Conservation (phyloP, 1,139 yeast genomes). For the Saccharomyces uvarum region DNA sequence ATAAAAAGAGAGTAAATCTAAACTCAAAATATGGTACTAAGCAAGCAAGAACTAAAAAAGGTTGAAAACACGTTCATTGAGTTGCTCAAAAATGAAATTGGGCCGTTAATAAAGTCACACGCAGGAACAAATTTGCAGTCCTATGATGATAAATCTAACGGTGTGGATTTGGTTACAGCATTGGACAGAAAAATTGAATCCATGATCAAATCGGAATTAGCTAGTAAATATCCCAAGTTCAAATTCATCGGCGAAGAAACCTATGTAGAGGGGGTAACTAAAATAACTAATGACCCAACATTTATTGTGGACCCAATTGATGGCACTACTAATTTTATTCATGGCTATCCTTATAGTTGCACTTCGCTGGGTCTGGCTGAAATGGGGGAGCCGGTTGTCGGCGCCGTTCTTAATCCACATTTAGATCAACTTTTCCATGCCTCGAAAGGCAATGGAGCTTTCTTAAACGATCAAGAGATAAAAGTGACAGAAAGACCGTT, state of each 20-base stretch:
- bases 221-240: conserved; percentile 38
- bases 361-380: conserved; percentile 49
- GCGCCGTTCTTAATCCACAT: conserved; percentile 55
- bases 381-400: conserved; percentile 43
- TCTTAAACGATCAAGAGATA: conserved; percentile 35
- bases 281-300: conserved; percentile 45
- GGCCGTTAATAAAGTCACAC: conserved; percentile 40
- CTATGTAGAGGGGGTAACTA: conserved; percentile 40
- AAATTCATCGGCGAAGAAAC: conserved; percentile 55
- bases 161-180: conserved; percentile 53
- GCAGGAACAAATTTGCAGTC: conserved; percentile 39
- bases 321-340: conserved; percentile 58
- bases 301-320: conserved; percentile 56
- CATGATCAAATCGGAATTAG: conserved; percentile 36
- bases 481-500: conserved; percentile 31
- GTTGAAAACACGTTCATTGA: conserved; percentile 36
- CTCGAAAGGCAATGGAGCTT: conserved; percentile 47
- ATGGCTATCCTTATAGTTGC: conserved; percentile 51
- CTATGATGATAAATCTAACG: conserved; percentile 47
- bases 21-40: conserved; percentile 12
- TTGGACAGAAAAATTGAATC: conserved; percentile 49
- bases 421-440: conserved; percentile 44
- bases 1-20: background rate
- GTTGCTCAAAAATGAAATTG: conserved; percentile 43
- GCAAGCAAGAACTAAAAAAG: conserved; percentile 19